A percentile compares a stretch with the other conserved stretches of the same genome.
phyloP scores from a whole-genome alignment of 192 early-diverging fungal species.

The Umbelopsis sp. region DNA sequence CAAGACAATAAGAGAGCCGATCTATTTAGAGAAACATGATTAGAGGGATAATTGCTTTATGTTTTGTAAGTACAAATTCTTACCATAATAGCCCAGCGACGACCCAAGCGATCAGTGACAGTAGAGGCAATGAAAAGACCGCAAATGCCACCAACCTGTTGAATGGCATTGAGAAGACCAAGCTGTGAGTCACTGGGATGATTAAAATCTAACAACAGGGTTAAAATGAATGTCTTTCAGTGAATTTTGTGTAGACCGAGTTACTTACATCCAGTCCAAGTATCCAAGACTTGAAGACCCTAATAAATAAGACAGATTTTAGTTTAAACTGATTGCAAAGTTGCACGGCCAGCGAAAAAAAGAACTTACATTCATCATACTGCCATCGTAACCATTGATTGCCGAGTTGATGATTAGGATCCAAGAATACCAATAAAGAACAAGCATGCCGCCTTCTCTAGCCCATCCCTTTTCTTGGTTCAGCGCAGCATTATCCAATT shows the following conservation, averaged over 20 bases:
- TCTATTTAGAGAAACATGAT: neutral
- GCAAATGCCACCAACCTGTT: conserved; percentile 17
- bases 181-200: neutral
- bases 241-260: neutral
- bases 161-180: conserved; percentile 3
- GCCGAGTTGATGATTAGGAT: conserved; percentile 3
- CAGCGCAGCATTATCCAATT: conserved; percentile 8
- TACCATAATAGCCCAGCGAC: conserved; percentile 9
- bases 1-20: conserved; percentile 14
- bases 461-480: conserved; percentile 10
- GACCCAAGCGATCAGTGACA: conserved; percentile 14
- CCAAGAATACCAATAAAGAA: conserved; percentile 2
- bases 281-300: conserved; percentile 14
- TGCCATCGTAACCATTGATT: conserved; percentile 15
- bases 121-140: neutral
- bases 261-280: conserved; percentile 1
- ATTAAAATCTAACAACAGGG: neutral
- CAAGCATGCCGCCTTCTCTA: neutral
- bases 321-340: neutral
- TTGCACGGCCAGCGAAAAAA: neutral
- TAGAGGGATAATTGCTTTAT: neutral
- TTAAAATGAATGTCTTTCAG: neutral
- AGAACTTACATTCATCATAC: conserved; percentile 19
- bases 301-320: neutral
- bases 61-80: neutral